Conservation (phyloP, 1,284 basidiomycete species). For the Puccinia hordei region DNA sequence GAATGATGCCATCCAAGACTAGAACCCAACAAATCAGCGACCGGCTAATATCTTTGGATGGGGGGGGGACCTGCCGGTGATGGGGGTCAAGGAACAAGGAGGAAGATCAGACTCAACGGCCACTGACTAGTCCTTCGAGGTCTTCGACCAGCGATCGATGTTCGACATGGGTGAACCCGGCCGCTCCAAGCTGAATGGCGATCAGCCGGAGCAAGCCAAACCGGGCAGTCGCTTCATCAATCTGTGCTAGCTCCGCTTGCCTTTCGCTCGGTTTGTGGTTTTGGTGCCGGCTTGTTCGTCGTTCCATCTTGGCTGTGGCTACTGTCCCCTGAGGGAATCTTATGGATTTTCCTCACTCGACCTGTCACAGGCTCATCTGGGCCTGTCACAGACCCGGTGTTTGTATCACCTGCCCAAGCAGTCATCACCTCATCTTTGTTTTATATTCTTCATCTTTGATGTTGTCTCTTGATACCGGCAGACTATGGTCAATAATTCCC, state of each 20-base stretch:
- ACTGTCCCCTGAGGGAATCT: no score
- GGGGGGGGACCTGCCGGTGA: no score
- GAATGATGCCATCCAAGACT: conserved; percentile 44
- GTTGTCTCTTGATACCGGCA: background rate
- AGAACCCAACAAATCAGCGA: no score
- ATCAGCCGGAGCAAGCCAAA: conserved; percentile 36
- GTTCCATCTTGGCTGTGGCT: background rate
- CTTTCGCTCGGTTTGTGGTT: background rate
- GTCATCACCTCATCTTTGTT: no score
- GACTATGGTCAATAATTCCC: conserved; percentile 3
- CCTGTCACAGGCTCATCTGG: background rate
- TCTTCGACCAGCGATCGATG: conserved; percentile 32
- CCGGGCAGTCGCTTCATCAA: background rate
- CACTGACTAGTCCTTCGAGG: conserved; percentile 37
- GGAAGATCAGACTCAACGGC: conserved; percentile 22
- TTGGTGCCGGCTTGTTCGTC: background rate
- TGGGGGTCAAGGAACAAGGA: background rate
- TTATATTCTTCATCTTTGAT: background rate
- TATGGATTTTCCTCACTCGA: background rate
- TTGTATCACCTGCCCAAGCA: no score
- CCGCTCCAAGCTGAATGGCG: conserved; percentile 1
- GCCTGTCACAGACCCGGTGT: no score
- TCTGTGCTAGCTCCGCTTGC: background rate
- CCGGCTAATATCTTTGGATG: no score
- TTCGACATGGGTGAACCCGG: conserved; percentile 41